Evolutionary conservation across 129 eudicot species (phyloP).

Genomic region (Scalesia atractyloides): DNA sequence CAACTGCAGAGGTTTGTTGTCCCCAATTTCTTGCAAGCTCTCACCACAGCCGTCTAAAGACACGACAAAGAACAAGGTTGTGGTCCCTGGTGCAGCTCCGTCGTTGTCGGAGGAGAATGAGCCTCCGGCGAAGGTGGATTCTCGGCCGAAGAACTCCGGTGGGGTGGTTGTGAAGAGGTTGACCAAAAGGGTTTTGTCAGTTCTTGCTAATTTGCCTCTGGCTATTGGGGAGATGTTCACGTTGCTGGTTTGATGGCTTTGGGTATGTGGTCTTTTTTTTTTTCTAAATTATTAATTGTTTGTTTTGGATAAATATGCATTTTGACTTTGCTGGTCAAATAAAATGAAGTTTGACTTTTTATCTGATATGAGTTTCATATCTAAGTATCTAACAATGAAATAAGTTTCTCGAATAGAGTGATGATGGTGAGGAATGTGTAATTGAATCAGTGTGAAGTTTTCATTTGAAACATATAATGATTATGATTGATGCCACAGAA

Average conservation of each 20-base stretch:
- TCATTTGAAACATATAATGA: not conserved
- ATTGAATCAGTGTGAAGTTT: not conserved
- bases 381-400: not conserved
- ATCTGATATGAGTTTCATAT: not conserved
- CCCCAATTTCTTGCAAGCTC: conserved; percentile 48
- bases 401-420: not conserved
- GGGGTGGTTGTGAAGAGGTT: conserved; percentile 42
- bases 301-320: not conserved
- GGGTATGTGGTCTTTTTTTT: conserved; percentile 43
- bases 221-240: conserved; percentile 87
- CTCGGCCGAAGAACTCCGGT: conserved; percentile 30
- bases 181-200: conserved; percentile 49
- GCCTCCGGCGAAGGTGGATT: conserved; percentile 19
- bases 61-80: conserved; percentile 42
- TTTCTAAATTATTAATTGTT: not conserved
- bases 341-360: not conserved
- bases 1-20: conserved; percentile 17
- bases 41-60: conserved; percentile 34
- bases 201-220: conserved; percentile 85
- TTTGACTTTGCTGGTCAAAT: not conserved
- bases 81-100: conserved; percentile 67
- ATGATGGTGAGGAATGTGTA: not conserved
- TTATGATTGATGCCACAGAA: conserved; percentile 8
- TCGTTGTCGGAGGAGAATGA: conserved; percentile 43
- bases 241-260: conserved; percentile 90